Evolutionary conservation across 805 yeast genomes (phyloP).

Genomic region (Yarrowia osloensis): DNA sequence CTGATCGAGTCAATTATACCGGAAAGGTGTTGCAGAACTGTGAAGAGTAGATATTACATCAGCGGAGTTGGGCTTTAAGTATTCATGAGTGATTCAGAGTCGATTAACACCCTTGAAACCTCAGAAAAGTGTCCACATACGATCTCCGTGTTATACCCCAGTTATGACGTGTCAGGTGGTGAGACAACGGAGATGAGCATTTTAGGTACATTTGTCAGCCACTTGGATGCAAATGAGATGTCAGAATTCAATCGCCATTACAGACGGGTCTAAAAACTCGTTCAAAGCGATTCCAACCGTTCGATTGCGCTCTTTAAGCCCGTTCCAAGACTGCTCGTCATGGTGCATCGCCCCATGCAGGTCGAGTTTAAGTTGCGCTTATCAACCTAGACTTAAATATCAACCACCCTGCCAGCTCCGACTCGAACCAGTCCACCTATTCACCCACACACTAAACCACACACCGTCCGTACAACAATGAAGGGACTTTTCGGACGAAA

Average conservation of each 20-base stretch:
- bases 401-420: constrained; percentile 6
- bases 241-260: too few species aligned
- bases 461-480: not conserved
- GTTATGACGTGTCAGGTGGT: constrained; percentile 9
- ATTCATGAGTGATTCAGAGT: not conserved
- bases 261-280: not conserved
- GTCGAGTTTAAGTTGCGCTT: not conserved
- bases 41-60: too few species aligned
- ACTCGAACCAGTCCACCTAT: not conserved
- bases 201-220: not conserved
- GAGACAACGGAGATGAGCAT: not conserved
- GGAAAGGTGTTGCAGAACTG: not conserved
- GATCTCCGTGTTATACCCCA: not conserved
- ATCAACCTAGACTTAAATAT: constrained; percentile 18
- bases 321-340: not conserved
- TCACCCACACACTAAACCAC: not conserved
- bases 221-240: too few species aligned
- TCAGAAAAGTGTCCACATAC: not conserved
- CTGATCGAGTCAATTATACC: not conserved
- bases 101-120: not conserved
- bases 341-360: constrained; percentile 18
- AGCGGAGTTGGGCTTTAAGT: too few species aligned
- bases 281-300: not conserved
- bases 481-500: constrained; percentile 22
- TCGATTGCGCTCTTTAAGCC: not conserved